These are phyloP conservation scores for Dalbergia oliveri DNA, from an alignment of 306 rosid genomes.

Conservation along the genomic window DNA sequence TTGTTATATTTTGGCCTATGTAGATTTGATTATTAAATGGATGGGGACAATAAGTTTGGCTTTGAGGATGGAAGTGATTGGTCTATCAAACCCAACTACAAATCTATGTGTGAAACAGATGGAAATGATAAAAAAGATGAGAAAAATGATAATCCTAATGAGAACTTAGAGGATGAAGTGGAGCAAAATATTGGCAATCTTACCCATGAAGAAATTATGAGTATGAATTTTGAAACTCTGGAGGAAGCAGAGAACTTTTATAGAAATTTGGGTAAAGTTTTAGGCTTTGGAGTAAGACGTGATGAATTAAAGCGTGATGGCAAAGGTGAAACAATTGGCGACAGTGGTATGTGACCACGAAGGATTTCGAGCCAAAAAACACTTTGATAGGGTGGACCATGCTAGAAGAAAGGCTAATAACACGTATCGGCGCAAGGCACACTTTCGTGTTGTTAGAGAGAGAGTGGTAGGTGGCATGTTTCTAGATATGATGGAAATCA, in stretches of 20 bases:
- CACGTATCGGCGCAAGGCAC: background rate
- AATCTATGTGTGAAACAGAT: too few relatives aligned
- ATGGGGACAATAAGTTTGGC: too few relatives aligned
- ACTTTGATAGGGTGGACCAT: background rate
- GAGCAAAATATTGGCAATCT: too few relatives aligned
- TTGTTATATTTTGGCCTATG: too few relatives aligned
- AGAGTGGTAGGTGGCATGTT: background rate
- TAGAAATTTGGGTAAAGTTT: background rate
- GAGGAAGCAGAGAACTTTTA: background rate
- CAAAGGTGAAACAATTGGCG: background rate
- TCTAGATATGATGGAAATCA: background rate
- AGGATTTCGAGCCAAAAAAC: background rate
- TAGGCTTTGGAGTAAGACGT: background rate
- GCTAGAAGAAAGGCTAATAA: background rate
- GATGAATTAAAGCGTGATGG: background rate
- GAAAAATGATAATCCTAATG: too few relatives aligned
- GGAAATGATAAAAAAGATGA: too few relatives aligned
- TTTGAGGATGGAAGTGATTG: too few relatives aligned
- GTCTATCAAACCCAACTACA: too few relatives aligned
- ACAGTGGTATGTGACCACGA: background rate
- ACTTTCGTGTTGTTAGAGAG: background rate
- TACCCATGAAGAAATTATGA: too few relatives aligned
- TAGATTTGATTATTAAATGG: too few relatives aligned
- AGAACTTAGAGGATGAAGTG: too few relatives aligned
- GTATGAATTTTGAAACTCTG: background rate